These are phyloP conservation scores for Fonsecaea pugnacius DNA, from an alignment of 2,329 filamentous ascomycete genomes.

Conservation along the genomic window DNA sequence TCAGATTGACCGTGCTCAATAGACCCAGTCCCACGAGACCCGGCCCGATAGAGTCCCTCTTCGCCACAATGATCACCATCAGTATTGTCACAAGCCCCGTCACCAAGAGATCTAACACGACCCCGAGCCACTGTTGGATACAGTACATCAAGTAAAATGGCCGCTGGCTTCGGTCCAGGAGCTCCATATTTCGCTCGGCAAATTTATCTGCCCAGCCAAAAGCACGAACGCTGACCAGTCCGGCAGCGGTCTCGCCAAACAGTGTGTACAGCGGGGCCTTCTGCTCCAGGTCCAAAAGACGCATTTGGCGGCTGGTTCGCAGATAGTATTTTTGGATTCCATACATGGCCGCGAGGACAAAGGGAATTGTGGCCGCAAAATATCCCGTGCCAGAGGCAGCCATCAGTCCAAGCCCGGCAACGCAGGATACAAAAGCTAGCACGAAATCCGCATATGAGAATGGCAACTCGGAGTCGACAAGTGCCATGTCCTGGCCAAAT, in stretches of 20 bases:
- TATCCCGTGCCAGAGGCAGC: constrained; percentile 52
- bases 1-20: constrained; percentile 60
- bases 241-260: constrained; percentile 62
- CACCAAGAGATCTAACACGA: constrained; percentile 58
- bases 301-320: constrained; percentile 63
- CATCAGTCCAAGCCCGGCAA: constrained; percentile 57
- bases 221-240: constrained; percentile 60
- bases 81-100: constrained; percentile 55
- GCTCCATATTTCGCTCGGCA: constrained; percentile 51
- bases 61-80: constrained; percentile 55
- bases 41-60: constrained; percentile 50
- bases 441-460: constrained; percentile 42
- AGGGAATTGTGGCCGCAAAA: constrained; percentile 57
- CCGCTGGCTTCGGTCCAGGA: constrained; percentile 60
- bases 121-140: constrained; percentile 62
- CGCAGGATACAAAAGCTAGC: constrained; percentile 41
- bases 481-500: constrained; percentile 52
- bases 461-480: constrained; percentile 52
- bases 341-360: constrained; percentile 54
- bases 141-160: constrained; percentile 63
- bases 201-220: constrained; percentile 59
- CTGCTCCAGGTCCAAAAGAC: constrained; percentile 65
- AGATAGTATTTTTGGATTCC: constrained; percentile 63
- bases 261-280: constrained; percentile 64
- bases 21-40: constrained; percentile 60